These are phyloP conservation scores for Diaporthe longicolla DNA, from an alignment of 2,329 filamentous ascomycete species.

Conservation along the genomic window DNA sequence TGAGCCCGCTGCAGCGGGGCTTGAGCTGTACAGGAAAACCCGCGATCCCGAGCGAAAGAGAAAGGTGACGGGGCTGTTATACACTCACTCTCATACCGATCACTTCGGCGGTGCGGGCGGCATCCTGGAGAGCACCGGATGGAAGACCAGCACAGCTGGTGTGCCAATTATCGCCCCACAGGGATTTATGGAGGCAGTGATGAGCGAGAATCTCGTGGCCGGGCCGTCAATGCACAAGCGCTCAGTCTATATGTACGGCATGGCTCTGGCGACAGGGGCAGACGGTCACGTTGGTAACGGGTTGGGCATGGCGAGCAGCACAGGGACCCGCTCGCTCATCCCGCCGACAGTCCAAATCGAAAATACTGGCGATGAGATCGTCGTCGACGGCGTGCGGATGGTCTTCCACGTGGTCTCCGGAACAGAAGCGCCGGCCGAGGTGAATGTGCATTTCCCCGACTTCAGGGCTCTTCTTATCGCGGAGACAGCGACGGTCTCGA, in stretches of 20 bases:
- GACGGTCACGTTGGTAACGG: slow-evolving; percentile 55
- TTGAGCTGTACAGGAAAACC: slow-evolving; percentile 53
- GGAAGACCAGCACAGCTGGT: neutral
- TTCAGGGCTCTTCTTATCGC: slow-evolving; percentile 54
- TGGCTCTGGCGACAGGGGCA: slow-evolving; percentile 47
- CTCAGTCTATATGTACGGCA: slow-evolving; percentile 58
- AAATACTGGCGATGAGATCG: slow-evolving; percentile 49
- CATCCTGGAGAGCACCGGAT: slow-evolving; percentile 38
- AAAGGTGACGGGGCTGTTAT: slow-evolving; percentile 54
- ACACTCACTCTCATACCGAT: slow-evolving; percentile 58
- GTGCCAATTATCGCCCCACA: slow-evolving; percentile 52
- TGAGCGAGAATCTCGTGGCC: slow-evolving; percentile 56
- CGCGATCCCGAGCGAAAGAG: slow-evolving; percentile 43
- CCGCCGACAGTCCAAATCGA: slow-evolving; percentile 53
- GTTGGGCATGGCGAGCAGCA: slow-evolving; percentile 52
- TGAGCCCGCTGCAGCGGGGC: slow-evolving; percentile 53
- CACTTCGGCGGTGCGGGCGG: slow-evolving; percentile 53
- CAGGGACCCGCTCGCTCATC: slow-evolving; percentile 52
- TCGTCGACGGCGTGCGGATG: slow-evolving; percentile 54
- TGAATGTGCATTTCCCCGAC: slow-evolving; percentile 58
- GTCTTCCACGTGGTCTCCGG: slow-evolving; percentile 58
- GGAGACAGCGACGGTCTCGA: slow-evolving; percentile 55
- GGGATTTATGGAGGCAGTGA: slow-evolving; percentile 55
- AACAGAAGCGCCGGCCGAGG: slow-evolving; percentile 59
- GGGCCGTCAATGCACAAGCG: slow-evolving; percentile 57